A percentile compares a stretch with the other conserved stretches of the same genome.
Evolutionary conservation across 2,329 filamentous ascomycete species (phyloP).

Genomic region (Trichoderma sp.): DNA sequence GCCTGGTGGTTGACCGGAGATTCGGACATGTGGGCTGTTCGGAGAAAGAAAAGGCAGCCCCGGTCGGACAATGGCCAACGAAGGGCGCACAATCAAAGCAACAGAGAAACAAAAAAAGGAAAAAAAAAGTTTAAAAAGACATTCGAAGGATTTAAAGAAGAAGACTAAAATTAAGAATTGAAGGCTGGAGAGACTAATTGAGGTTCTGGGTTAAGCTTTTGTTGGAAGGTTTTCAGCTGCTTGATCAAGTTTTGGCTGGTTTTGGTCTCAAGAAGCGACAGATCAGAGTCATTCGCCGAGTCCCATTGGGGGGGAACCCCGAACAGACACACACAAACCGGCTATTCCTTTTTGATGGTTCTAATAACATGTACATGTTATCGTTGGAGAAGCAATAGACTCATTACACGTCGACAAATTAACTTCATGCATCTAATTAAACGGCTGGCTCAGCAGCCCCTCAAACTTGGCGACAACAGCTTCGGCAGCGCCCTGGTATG

Average conservation of each 20-base stretch:
- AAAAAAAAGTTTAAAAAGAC: not conserved
- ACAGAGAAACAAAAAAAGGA: not conserved
- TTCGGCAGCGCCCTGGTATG: not conserved
- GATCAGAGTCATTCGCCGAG: not conserved
- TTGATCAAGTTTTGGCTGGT: not conserved
- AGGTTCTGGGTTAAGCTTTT: not conserved
- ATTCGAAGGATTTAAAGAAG: not conserved
- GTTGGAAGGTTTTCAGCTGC: not conserved
- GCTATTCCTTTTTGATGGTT: not conserved
- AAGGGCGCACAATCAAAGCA: not conserved
- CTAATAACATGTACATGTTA: not conserved
- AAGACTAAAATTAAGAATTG: not conserved
- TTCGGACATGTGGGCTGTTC: not conserved
- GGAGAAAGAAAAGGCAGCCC: not conserved
- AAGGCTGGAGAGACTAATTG: not conserved
- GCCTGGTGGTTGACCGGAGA: constrained; percentile 6
- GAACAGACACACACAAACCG: not conserved
- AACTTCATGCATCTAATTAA: not conserved
- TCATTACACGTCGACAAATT: not conserved
- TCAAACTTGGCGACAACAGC: constrained; percentile 16
- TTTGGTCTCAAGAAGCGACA: not conserved
- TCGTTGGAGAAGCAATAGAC: not conserved
- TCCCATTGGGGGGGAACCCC: not conserved
- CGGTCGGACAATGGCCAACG: not conserved
- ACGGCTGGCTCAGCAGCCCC: constrained; percentile 13